Base-by-base conservation (phyloP, 345 rosid genomes). In the Bruguiera sexangula region DNA sequence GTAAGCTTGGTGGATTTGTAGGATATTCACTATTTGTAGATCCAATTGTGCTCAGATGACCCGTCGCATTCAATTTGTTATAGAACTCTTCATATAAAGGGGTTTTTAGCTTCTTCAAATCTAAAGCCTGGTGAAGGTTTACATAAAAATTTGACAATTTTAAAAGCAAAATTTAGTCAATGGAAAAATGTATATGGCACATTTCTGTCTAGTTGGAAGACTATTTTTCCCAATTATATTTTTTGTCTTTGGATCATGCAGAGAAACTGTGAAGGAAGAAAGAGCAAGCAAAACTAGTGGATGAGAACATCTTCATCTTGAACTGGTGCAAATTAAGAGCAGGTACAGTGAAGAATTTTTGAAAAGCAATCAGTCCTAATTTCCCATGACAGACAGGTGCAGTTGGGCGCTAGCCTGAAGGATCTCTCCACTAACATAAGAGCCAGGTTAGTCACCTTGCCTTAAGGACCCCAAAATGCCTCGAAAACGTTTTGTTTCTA, bases 41-140 rank as follows among this genome's bases (percentile, higher is more conserved):
- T 63, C 73, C 59, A 43, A 8, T 48, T 22, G 21, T 57, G 22
- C 32, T 65, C 29, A 67, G 50, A 31, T 48, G 55, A 65, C 48
- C 69, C 8, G 58, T 24, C 13, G 57, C 71, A 56, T 67, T 67
- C 66, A 63, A 11, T 53, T 76, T 57, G 72, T 48, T 67, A 65
- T 66, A 76, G 55, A 76, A 76, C 65, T 76, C 72, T 43, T 70
- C 64, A 54, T 65, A 75, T 21, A 75, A 67, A 69, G 79, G 75
- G 15, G 80, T 71, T 68, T 76, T 76, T 57, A 76, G 65, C 69
- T 76, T 71, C 72, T 71, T 76, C 75, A 76, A 57, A 67, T 76
- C 80, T 21, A 67, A 62, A 71, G 76, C 80, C 98, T 90, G 26
- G 60, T 66, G 61, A 70, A 64, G 37, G 30, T 70, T 39, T 10